Evolutionary conservation across 495 filamentous ascomycete species (phyloP).

Genomic region (Tuber aestivum): DNA sequence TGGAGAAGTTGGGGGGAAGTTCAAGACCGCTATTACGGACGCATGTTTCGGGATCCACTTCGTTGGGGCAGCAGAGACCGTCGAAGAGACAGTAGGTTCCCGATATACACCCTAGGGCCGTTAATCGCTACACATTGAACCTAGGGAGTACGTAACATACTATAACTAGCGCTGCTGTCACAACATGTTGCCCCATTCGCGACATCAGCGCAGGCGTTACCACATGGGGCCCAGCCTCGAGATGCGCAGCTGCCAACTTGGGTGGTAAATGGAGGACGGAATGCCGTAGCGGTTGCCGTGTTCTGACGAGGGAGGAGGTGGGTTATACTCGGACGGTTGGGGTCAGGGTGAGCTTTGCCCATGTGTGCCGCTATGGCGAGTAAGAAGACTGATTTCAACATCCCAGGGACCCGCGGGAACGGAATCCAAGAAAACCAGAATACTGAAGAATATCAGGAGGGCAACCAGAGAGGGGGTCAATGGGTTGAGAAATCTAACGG

Average conservation of each 20-base stretch:
- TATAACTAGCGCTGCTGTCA: background rate
- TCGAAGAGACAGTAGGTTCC: background rate
- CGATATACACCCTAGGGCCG: background rate
- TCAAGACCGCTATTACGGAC: background rate
- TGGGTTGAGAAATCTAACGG: background rate
- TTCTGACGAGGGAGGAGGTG: background rate
- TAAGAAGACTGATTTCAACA: background rate
- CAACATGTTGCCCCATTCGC: background rate
- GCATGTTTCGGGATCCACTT: background rate
- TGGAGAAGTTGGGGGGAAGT: background rate
- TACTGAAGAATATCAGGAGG: background rate
- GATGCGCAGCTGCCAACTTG: background rate
- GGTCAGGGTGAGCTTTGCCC: background rate
- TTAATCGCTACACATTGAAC: background rate
- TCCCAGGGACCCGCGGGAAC: background rate
- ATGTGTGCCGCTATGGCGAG: background rate
- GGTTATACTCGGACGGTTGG: background rate
- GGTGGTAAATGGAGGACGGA: background rate
- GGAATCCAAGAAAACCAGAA: background rate
- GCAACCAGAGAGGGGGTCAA: fast-evolving
- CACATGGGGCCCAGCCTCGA: background rate
- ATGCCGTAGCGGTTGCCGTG: background rate
- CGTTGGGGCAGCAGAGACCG: background rate
- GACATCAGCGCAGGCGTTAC: background rate
- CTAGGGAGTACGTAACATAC: background rate